Conservation (phyloP, 352 stramenopile genomes). For the Phytopythium helicoides region DNA sequence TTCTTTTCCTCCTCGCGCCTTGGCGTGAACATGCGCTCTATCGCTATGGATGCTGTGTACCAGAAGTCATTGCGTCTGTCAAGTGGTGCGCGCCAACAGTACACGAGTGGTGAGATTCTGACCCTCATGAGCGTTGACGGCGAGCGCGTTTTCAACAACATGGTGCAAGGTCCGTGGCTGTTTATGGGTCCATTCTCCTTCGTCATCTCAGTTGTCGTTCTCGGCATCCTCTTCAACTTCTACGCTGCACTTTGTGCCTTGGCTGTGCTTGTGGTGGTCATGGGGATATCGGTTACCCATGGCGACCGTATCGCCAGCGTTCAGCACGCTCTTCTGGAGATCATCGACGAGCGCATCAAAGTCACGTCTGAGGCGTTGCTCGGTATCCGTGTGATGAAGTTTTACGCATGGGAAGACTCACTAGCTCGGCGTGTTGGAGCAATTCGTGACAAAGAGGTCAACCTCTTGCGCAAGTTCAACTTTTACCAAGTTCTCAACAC, state of each 20-base stretch:
- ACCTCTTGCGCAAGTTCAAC: conserved; percentile 33
- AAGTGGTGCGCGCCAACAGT: conserved; percentile 30
- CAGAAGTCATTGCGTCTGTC: conserved; percentile 63
- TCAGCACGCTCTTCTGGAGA: conserved; percentile 16
- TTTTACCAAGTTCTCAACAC: conserved; percentile 38
- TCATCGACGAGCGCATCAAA: conserved; percentile 86
- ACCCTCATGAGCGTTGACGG: conserved; percentile 41
- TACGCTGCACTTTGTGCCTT: conserved; percentile 10
- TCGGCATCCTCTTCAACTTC: conserved; percentile 26
- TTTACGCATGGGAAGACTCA: conserved; percentile 80
- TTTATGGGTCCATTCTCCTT: conserved; percentile 25
- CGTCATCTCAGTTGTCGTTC: conserved; percentile 18
- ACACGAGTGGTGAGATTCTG: conserved; percentile 34
- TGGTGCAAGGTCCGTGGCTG: conserved; percentile 25
- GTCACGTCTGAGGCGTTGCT: conserved; percentile 90
- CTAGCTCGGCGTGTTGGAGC: conserved; percentile 29
- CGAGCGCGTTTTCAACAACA: conserved; percentile 31
- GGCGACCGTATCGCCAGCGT: conserved; percentile 14
- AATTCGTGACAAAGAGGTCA: conserved; percentile 42
- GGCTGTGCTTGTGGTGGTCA: conserved; percentile 15
- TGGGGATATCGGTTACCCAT: conserved; percentile 13
- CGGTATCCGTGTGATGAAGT: conserved; percentile 89
- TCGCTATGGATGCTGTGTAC: conserved; percentile 43
- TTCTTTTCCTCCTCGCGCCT: conserved; percentile 32
- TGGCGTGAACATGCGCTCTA: conserved; percentile 35